A percentile compares a stretch with the other conserved stretches of the same genome.
These are phyloP conservation scores for Amanita jacksonii DNA, from an alignment of 768 basidiomycete genomes.

Conservation along the genomic window DNA sequence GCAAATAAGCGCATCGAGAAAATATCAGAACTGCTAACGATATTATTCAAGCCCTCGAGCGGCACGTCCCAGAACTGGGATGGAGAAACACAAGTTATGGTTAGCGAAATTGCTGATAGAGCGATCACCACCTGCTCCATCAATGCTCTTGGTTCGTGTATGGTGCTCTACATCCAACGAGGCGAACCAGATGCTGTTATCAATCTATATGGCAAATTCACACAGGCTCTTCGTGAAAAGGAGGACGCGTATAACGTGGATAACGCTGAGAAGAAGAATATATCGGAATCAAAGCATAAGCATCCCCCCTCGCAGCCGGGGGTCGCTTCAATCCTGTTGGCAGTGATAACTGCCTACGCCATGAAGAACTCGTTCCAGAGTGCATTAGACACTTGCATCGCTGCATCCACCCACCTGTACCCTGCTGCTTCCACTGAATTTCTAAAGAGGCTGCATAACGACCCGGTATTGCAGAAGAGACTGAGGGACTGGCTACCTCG, in stretches of 20 bases:
- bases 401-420: slow-evolving; percentile 27
- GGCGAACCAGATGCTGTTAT: slow-evolving; percentile 1
- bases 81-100: not conserved
- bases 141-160: slow-evolving; percentile 1
- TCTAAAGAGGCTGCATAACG: slow-evolving; percentile 25
- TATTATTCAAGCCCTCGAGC: slow-evolving; percentile 12
- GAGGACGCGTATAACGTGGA: not conserved
- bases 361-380: slow-evolving; percentile 46
- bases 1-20: slow-evolving; percentile 29
- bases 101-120: not conserved
- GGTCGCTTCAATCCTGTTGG: slow-evolving; percentile 35
- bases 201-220: slow-evolving; percentile 3
- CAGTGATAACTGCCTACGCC: slow-evolving; percentile 52
- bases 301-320: slow-evolving; percentile 18
- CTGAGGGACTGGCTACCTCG: slow-evolving; percentile 36
- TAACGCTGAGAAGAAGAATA: slow-evolving; percentile 8
- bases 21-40: slow-evolving; percentile 23
- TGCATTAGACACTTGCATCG: slow-evolving; percentile 37
- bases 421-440: slow-evolving; percentile 27
- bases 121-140: not conserved
- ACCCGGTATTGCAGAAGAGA: slow-evolving; percentile 29
- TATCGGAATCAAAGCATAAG: no score
- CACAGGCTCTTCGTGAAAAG: not conserved
- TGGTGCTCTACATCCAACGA: slow-evolving; percentile 2
- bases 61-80: not conserved